Percentiles rank a stretch among this genome's conserved stretches.
These are phyloP conservation scores for Talaromyces funiculosus DNA, from an alignment of 2,329 filamentous ascomycete species.

Conservation along the genomic window DNA sequence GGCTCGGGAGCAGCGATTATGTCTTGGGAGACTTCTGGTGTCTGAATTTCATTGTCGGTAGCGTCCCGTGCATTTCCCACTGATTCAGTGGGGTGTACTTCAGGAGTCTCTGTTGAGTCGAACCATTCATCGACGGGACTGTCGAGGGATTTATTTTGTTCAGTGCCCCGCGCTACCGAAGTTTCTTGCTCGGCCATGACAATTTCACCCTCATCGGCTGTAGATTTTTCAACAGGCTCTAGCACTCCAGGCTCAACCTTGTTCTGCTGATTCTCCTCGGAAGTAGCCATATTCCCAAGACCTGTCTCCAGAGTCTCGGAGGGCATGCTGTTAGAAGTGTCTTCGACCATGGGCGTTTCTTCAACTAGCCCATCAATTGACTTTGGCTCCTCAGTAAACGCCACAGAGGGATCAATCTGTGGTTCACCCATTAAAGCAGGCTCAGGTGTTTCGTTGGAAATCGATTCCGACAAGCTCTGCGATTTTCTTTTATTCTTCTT, in stretches of 20 bases:
- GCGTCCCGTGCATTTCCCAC: background rate
- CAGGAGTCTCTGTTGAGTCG: background rate
- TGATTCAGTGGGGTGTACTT: background rate
- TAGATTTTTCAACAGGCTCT: background rate
- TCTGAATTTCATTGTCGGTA: background rate
- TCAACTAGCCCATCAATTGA: background rate
- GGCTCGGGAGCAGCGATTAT: background rate
- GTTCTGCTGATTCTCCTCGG: background rate
- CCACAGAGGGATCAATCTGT: background rate
- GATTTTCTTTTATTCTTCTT: slow-evolving; percentile 15
- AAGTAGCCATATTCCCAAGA: background rate
- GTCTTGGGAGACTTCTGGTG: background rate
- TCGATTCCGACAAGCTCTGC: slow-evolving; percentile 3
- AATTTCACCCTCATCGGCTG: background rate
- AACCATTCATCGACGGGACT: slow-evolving; percentile 4
- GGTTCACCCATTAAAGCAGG: background rate
- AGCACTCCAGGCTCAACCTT: background rate
- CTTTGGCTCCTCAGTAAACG: background rate
- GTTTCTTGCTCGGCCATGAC: background rate
- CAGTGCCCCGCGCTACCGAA: background rate
- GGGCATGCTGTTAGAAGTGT: background rate
- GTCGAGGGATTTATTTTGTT: background rate
- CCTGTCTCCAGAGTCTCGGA: background rate
- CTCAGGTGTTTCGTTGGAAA: background rate
- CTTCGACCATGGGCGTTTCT: background rate